A percentile compares a stretch with the other conserved stretches of the same genome.
These are phyloP conservation scores for Cordyceps javanica DNA, from an alignment of 2,329 filamentous ascomycete species.

Conservation along the genomic window DNA sequence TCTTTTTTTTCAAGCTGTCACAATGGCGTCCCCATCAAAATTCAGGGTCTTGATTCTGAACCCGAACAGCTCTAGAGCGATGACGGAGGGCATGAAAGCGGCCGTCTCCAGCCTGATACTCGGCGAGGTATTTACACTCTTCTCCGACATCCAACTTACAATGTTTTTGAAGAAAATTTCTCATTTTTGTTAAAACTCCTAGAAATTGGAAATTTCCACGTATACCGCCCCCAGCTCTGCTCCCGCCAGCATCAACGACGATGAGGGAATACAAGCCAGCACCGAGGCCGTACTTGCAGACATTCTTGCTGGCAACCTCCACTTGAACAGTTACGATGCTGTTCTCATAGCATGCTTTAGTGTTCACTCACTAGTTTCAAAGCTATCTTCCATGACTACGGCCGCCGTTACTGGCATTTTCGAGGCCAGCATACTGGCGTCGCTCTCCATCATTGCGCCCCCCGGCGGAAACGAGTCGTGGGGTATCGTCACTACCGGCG, in stretches of 20 bases:
- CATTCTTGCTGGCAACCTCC: constrained; percentile 33
- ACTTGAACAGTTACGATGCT: constrained; percentile 54
- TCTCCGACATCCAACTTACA: no score
- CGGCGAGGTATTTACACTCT: constrained; percentile 25
- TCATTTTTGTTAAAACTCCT: background rate
- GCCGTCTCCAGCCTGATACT: constrained; percentile 39
- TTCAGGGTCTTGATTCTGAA: constrained; percentile 63
- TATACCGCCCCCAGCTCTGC: constrained; percentile 60
- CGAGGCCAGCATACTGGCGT: constrained; percentile 68
- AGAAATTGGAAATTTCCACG: constrained; percentile 47
- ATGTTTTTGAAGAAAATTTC: constrained; percentile 13
- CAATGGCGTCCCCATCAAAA: constrained; percentile 11
- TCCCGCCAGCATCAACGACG: constrained; percentile 73
- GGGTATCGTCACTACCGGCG: constrained; percentile 84
- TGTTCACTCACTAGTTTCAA: constrained; percentile 67
- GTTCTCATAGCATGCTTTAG: constrained; percentile 87
- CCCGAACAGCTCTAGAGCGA: constrained; percentile 67
- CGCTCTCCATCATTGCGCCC: constrained; percentile 43
- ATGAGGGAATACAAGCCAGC: constrained; percentile 59
- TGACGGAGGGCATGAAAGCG: constrained; percentile 60
- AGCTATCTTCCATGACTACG: constrained; percentile 38
- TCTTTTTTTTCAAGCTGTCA: background rate
- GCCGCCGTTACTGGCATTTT: constrained; percentile 62
- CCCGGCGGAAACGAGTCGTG: constrained; percentile 44
- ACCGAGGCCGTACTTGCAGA: constrained; percentile 54